Evolutionary conservation across 257 asterid species (phyloP).

Genomic region (Solanum pennellii): DNA sequence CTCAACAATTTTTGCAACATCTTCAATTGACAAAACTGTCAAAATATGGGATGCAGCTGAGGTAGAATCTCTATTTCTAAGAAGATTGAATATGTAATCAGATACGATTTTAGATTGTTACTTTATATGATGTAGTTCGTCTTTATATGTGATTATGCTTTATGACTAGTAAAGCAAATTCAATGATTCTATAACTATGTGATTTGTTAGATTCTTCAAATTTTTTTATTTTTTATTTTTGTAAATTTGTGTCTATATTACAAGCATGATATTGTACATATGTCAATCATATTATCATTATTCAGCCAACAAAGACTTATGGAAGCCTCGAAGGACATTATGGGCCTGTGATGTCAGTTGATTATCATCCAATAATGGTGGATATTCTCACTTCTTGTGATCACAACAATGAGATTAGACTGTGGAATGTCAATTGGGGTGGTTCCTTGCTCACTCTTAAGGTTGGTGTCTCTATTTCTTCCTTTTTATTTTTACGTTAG

Average conservation of each 20-base stretch:
- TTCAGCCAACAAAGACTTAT: neutral
- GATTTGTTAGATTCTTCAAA: neutral
- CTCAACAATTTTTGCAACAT: slow-evolving; percentile 29
- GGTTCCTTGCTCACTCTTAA: neutral
- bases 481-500: neutral
- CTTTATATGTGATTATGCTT: neutral
- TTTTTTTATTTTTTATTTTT: no score
- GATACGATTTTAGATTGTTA: neutral
- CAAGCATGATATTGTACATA: neutral
- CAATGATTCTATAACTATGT: neutral
- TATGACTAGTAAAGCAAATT: no score
- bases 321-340: neutral
- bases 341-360: neutral
- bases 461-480: neutral
- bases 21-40: slow-evolving; percentile 28
- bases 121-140: fast-evolving
- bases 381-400: neutral
- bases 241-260: neutral
- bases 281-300: neutral
- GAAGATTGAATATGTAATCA: no score
- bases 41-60: slow-evolving; percentile 32
- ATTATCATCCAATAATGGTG: neutral
- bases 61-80: slow-evolving; percentile 5
- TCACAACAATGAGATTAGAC: neutral
- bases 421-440: neutral